Conservation (phyloP, 1,139 yeast species). For the Yamadazyma trypodendri region DNA sequence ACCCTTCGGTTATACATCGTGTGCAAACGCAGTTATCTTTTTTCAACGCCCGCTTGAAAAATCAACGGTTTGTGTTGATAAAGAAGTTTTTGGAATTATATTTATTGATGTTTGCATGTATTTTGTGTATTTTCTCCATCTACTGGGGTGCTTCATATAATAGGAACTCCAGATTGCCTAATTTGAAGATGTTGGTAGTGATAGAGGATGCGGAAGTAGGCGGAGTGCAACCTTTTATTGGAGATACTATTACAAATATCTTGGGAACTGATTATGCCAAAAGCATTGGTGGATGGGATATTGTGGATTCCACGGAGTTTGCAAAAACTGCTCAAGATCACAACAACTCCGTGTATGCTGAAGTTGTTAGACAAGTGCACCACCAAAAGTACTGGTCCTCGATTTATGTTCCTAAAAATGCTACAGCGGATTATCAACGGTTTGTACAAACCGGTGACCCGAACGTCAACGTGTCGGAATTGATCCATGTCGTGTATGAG, state of each 20-base stretch:
- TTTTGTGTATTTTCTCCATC: conserved; percentile 35
- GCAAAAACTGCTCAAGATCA: conserved; percentile 27
- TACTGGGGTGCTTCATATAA: conserved; percentile 47
- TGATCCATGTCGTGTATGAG: conserved; percentile 33
- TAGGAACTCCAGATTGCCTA: conserved; percentile 26
- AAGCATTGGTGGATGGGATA: conserved; percentile 40
- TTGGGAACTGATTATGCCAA: conserved; percentile 20
- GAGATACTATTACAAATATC: conserved; percentile 26
- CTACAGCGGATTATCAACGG: conserved; percentile 26
- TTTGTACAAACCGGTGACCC: conserved; percentile 28
- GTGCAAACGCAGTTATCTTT: conserved; percentile 20
- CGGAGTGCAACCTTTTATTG: conserved; percentile 33
- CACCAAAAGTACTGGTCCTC: conserved; percentile 48
- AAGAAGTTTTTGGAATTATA: conserved; percentile 19
- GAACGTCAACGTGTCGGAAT: conserved; percentile 25
- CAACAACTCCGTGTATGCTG: conserved; percentile 30
- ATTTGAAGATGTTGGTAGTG: conserved; percentile 41
- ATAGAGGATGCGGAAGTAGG: conserved; percentile 33
- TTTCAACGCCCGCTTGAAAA: conserved; percentile 25
- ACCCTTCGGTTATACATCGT: conserved; percentile 14
- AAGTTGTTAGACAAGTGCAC: conserved; percentile 36
- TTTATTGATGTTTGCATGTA: conserved; percentile 26
- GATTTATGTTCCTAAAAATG: conserved; percentile 39
- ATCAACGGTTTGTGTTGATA: conserved; percentile 20
- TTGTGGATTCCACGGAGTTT: conserved; percentile 28